phyloP scores from a whole-genome alignment of 805 yeast species.

The Starmerella roubikii region DNA sequence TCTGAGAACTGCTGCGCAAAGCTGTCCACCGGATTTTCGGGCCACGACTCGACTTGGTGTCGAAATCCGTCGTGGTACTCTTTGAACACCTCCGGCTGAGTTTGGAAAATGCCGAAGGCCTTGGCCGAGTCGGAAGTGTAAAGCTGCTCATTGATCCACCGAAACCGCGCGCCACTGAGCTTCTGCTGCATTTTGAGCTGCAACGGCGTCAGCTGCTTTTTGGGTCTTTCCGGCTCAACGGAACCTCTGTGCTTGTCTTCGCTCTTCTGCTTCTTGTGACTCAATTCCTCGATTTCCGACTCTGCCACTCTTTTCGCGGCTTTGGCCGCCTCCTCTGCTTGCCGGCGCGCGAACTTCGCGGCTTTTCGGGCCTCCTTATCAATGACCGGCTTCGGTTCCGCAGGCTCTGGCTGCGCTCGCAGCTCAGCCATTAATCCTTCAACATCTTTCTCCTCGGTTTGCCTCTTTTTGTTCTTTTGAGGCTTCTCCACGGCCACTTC shows the following conservation, averaged over 20 bases:
- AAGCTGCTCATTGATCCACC: constrained; percentile 97
- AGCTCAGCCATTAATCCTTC: constrained; percentile 15
- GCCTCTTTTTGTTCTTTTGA: constrained; percentile 6
- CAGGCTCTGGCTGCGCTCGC: not conserved
- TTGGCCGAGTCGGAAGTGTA: constrained; percentile 71
- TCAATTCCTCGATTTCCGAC: too few relatives aligned
- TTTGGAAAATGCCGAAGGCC: constrained; percentile 57
- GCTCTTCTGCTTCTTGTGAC: not conserved
- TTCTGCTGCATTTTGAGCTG: constrained; percentile 95
- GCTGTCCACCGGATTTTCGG: constrained; percentile 94
- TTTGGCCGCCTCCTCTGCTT: not conserved
- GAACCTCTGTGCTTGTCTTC: not conserved
- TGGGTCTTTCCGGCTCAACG: not conserved
- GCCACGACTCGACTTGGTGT: constrained; percentile 94
- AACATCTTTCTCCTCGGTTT: constrained; percentile 1
- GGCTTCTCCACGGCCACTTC: constrained; percentile 10
- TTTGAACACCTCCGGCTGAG: constrained; percentile 79
- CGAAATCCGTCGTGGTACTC: constrained; percentile 94
- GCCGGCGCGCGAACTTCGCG: not conserved
- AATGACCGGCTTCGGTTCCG: not conserved
- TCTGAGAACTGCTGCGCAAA: constrained; percentile 57
- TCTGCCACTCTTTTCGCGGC: too few relatives aligned
- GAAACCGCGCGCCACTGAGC: constrained; percentile 82
- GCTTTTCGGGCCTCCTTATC: constrained; percentile 1
- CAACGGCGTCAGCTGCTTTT: constrained; percentile 53